Base-by-base conservation (phyloP, 2,329 filamentous ascomycete species). In the Cordyceps cicadae region DNA sequence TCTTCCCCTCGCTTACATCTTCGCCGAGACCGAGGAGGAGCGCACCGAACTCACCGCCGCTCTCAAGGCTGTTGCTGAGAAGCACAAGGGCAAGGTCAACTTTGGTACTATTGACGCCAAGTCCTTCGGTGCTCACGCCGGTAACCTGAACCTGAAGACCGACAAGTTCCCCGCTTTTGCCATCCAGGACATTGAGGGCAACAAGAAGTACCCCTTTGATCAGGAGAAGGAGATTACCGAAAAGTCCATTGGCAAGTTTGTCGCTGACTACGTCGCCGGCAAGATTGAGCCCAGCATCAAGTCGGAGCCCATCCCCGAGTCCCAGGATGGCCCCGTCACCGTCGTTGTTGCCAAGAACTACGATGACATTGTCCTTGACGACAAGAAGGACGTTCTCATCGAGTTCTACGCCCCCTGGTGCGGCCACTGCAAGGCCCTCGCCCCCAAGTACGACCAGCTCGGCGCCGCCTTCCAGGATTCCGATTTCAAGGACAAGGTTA, bases 321-420 rank as follows among this genome's bases (percentile, higher is more conserved):
- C 84, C 66, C 90, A 99, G 77, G 92, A 97, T 66, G 92, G 90
- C 61, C 84, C 91, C 65, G 93, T 97, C 70, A 87, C 86, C 63
- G 82, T 95, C 63, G 83, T 99, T 62, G 94, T 99, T 62, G 94
- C 93, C 74, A 89, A 96, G 80, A 93, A 84, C 79, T 99, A 97
- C 84, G 82, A 96, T 65, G 84, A 95, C 8, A 79, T 97, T 67
- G 92, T 99, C 70, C 83, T 97, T 60, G 88, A 99, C 73, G 88
- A 96, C 76, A 83, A 87, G 73, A 97, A 97, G 88, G 94, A 99
- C 76, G 94, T 99, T 62, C 85, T 99, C 67, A 79, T 99, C 66
- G 94, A 99, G 82, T 97, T 96, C 81, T 99, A 99, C 80, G 94
- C 94, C 63, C 94, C 94, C 66, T 99, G 94, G 94, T 99, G 94